Evolutionary conservation across 805 yeast genomes (phyloP), one percentile per base, ranked within the genome.

Genomic region (Sugiyamaella lignohabitans): DNA sequence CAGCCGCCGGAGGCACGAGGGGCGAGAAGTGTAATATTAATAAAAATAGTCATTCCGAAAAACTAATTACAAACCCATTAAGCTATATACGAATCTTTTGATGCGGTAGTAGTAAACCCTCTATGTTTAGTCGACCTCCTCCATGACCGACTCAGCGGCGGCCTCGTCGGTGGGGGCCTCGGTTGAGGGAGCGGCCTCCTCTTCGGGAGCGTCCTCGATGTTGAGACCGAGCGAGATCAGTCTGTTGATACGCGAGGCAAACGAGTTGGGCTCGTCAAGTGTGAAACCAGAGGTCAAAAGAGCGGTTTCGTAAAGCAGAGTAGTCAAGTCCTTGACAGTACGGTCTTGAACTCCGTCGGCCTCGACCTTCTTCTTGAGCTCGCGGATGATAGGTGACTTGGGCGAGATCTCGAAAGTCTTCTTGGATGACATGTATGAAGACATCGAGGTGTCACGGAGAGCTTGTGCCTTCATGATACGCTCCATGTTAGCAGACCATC

Each of bases 381-480:
- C 98, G 76, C 76, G 83, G 72, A 93, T 91, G 69, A 93, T 93
- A 56, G 95, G 73, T 57, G 97, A 89, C 71, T 79, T 84, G 75
- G 99, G 97, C 64, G 98, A 91, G 60, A 93, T 88, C 80, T 93
- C 99, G 64, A 93, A 87, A 67, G 93, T 93, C 84, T 93, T 93
- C 88, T 93, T 93, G 48, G 98, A 93, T 42, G 98, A 84, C 99
- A 93, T 93, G 93, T 93, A 93, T 54, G 96, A 81, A 37, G 98
- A 88, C 98, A 93, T 93, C 61, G 95, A 79, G 62, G 95, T 86
- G 73, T 93, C 98, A 78, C 98, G 88, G 65, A 93, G 78, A 62
- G 99, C 98, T 79, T 93, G 99, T 54, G 98, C 98, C 80, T 93
- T 93, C 99, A 93, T 93, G 80, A 93, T 93, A 84, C 98, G 91